phyloP scores from a whole-genome alignment of 2,329 filamentous ascomycete species.

The Cytospora paraplurivora region DNA sequence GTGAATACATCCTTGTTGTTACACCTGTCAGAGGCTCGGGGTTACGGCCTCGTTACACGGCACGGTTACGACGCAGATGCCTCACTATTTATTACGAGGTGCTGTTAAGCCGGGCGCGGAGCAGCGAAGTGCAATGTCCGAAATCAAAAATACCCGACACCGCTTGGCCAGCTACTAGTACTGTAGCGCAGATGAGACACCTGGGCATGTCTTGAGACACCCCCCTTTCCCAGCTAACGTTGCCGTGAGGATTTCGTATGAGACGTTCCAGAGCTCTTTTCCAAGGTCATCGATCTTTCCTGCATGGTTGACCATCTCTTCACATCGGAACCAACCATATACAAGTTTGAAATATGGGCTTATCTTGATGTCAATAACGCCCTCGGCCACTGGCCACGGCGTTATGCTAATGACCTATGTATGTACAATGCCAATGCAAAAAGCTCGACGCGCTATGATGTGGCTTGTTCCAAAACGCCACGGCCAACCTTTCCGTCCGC shows the following conservation, averaged over 20 bases:
- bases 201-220: background rate
- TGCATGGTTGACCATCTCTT: background rate
- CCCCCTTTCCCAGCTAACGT: background rate
- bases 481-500: constrained; percentile 4
- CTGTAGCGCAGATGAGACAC: background rate
- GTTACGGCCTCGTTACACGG: background rate
- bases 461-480: constrained; percentile 23
- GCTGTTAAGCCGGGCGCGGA: background rate
- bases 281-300: background rate
- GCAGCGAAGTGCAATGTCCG: background rate
- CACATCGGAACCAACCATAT: background rate
- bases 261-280: background rate
- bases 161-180: background rate
- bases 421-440: constrained; percentile 23
- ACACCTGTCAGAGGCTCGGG: background rate
- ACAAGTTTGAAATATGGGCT: constrained; percentile 1
- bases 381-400: constrained; percentile 7
- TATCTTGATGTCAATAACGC: constrained; percentile 16
- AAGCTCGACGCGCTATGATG: constrained; percentile 22
- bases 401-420: constrained; percentile 18
- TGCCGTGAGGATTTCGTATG: background rate
- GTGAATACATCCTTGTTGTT: background rate
- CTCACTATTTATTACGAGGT: constrained; percentile 3
- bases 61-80: background rate
- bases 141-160: background rate